These are phyloP conservation scores for Chaetomiaceae sp. DNA, from an alignment of 2,329 filamentous ascomycete species.

Conservation along the genomic window DNA sequence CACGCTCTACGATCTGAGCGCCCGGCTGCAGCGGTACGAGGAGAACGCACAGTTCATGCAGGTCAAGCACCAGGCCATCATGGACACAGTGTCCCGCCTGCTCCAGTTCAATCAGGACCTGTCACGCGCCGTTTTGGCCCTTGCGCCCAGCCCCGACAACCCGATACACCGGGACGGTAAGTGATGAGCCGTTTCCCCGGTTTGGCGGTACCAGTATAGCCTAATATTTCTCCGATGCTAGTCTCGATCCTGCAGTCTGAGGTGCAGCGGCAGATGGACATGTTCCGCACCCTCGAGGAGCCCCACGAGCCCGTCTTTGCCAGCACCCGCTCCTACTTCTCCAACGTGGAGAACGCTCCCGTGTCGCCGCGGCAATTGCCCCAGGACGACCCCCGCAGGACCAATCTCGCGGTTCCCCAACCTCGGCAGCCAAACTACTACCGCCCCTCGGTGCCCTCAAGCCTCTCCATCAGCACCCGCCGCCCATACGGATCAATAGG, in stretches of 20 bases:
- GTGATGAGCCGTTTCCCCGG: constrained; percentile 32
- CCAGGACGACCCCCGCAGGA: constrained; percentile 75
- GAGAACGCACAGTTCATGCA: constrained; percentile 76
- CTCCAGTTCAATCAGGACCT: constrained; percentile 80
- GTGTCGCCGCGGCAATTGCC: constrained; percentile 84
- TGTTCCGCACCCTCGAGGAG: constrained; percentile 55
- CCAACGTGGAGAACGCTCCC: constrained; percentile 67
- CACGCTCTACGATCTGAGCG: constrained; percentile 72
- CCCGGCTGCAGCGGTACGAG: constrained; percentile 73
- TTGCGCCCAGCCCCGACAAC: constrained; percentile 72
- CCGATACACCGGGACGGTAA: constrained; percentile 77
- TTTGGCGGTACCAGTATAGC: constrained; percentile 9
- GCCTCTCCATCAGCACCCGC: constrained; percentile 69
- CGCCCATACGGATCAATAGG: constrained; percentile 86
- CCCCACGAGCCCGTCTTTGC: constrained; percentile 63
- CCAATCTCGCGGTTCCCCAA: constrained; percentile 60
- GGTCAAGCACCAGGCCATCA: constrained; percentile 73
- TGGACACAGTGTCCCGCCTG: constrained; percentile 71
- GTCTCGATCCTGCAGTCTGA: constrained; percentile 55
- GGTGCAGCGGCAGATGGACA: constrained; percentile 57
- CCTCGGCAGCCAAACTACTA: constrained; percentile 59
- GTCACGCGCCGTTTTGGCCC: constrained; percentile 65
- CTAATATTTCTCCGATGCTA: constrained; percentile 30
- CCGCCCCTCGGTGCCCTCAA: constrained; percentile 74
- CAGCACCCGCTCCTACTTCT: constrained; percentile 62